Base-by-base conservation (phyloP, 129 eudicot species). In the Cynara cardunculus region DNA sequence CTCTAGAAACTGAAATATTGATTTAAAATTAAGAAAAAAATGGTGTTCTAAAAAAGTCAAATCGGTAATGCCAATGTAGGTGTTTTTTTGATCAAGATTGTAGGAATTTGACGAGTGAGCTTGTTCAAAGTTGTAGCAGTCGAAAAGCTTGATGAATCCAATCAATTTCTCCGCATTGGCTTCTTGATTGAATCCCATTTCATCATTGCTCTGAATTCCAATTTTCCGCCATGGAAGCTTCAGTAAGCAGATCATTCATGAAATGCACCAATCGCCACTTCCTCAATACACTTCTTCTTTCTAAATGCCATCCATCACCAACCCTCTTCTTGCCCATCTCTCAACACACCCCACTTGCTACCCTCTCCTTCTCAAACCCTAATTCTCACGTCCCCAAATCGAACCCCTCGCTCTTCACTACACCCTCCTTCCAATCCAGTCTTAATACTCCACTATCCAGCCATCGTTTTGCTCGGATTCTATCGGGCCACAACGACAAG, bases 211-310 rank as follows among this genome's bases (percentile, higher is more conserved):
- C 74, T 3, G 12, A 69, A 71, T n/a, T 21, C 74, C 56, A 41
- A 71, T 59, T 22, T 34, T 44, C 79, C 69, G 16, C 53, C 64
- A 91, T 89, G 94, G 94, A 88, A 86, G 74, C 84, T n/a, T 80
- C 91, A 31, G 25, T 81, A 28, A 71, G 80, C 53, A 82, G 86
- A 70, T 59, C 86, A 31, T 64, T 88, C 37, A 27, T 86, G 22
- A 86, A 82, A 64, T 79, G 79, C 79, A 69, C 88, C 76, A 85
- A 82, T 80, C 93, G 78, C 80, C 88, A 79, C 62, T 69, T 71
- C 83, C 26, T 70, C 61, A 85, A 12, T 12, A 21, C 86, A 26
- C 0, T 77, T 19, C 69, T 83, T 6, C 68, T 53, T 35, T 16
- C 78, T 0, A 83, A 83, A 78, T 14, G 14, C 69, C 85, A 41